phyloP scores from a whole-genome alignment of 306 rosid species.

The Crotalaria pallida region DNA sequence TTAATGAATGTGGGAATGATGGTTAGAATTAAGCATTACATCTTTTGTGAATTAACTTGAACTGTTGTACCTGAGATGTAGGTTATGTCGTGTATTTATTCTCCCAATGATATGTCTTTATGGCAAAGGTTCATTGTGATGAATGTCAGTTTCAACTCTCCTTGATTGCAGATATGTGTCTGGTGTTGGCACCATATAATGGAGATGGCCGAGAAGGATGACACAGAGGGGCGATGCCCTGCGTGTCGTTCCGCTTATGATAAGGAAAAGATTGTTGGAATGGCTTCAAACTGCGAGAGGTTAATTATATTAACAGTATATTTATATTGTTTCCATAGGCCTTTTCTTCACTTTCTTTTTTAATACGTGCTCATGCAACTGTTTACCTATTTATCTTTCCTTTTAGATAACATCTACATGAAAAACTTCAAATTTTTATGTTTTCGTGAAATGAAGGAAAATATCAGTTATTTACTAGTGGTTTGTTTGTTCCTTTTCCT shows the following conservation, averaged over 20 bases:
- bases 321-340: background rate
- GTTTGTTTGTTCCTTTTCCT: background rate
- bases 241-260: slow-evolving; percentile 94
- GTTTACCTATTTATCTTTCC: background rate
- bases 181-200: slow-evolving; percentile 99
- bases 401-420: background rate
- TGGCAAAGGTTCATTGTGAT: background rate
- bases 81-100: background rate
- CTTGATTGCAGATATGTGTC: slow-evolving; percentile 76
- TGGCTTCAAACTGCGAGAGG: slow-evolving; percentile 85
- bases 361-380: background rate
- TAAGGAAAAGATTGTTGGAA: slow-evolving; percentile 95
- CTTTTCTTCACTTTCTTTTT: background rate
- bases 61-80: slow-evolving; percentile 1
- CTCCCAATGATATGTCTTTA: background rate
- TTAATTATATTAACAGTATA: slow-evolving; percentile 18
- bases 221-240: slow-evolving; percentile 91
- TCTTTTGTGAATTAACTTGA: background rate
- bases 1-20: background rate
- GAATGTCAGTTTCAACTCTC: slow-evolving; percentile 13
- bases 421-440: background rate
- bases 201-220: slow-evolving; percentile 98
- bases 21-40: background rate
- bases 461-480: background rate
- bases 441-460: background rate